Base-by-base conservation (phyloP, 2,329 filamentous ascomycete genomes). In the Fusarium newnesense region DNA sequence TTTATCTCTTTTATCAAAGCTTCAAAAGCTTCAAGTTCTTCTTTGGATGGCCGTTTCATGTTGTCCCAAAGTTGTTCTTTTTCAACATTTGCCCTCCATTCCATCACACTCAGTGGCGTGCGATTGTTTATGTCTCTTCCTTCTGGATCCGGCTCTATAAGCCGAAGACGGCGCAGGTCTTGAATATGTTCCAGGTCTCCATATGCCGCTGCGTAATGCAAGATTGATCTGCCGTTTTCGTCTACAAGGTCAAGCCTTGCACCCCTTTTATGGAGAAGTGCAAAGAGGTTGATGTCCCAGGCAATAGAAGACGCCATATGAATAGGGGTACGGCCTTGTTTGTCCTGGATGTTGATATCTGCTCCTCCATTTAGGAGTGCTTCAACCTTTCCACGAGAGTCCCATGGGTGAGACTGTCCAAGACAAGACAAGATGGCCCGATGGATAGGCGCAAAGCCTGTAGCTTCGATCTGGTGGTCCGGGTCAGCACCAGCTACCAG, bases 221-320 rank as follows among this genome's bases (percentile, higher is more conserved):
- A 32, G 16, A 44, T 4, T 9, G 52, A 56, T 19, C 11, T 56
- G 0, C 1, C 0, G 11, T 1, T 2, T 0, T 4, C 4, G 12
- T 32, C 28, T 3, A 15, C 2, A 15, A 43, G 5, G 6, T 44
- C 52, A 10, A 56, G 21, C 19, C 21, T 56, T 6, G 52, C 52
- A 1, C 37, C 21, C 2, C 19, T n/a, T 7, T 8, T 5, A 21
- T 21, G 7, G 7, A 57, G 39, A 15, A 18, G 4, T 7, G 7
- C 28, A 44, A 57, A 57, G 4, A 26, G 13, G 4, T 5, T 26
- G 5, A 46, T 47, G 3, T 32, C 32, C 53, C 53, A 57, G 18
- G 53, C 9, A 13, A 57, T 57, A 21, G n/a, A 34, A 32, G 53
- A 57, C 0, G 53, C 39, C 18, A 46, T 9, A 10, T 34, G 28